These are phyloP conservation scores for Jamesozyma piceae DNA, from an alignment of 805 yeast species.

Conservation along the genomic window DNA sequence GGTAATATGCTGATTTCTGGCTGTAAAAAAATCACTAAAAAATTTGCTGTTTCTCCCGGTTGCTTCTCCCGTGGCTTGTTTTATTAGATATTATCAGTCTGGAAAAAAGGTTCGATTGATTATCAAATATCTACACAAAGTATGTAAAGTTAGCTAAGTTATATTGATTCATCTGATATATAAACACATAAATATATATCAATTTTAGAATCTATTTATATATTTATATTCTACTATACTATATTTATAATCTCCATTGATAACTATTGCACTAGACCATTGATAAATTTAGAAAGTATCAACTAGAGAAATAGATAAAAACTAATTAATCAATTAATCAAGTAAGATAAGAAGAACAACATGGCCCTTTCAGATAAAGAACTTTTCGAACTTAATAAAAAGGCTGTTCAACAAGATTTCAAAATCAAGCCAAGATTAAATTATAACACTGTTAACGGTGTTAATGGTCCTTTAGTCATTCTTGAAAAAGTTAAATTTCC, in stretches of 20 bases:
- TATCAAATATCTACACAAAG: too few relatives aligned
- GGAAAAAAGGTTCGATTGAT: not conserved
- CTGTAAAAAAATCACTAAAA: constrained; percentile 1
- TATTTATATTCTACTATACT: not conserved
- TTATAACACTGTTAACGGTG: constrained; percentile 96
- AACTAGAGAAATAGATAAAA: too few relatives aligned
- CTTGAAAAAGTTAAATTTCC: constrained; percentile 80
- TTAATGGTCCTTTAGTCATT: constrained; percentile 95
- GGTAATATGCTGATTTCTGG: not conserved
- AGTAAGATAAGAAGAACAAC: not conserved
- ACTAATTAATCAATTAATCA: too few relatives aligned
- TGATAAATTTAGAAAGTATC: not conserved
- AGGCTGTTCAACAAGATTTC: constrained; percentile 87
- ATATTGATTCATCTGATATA: not conserved
- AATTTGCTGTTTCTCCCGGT: not conserved
- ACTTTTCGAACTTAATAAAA: constrained; percentile 67
- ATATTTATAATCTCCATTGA: not conserved
- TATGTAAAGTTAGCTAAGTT: not conserved
- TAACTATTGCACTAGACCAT: not conserved
- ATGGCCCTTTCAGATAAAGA: constrained; percentile 33
- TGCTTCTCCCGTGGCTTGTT: not conserved
- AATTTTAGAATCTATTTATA: not conserved
- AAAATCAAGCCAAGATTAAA: constrained; percentile 82
- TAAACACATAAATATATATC: not conserved
- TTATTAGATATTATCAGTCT: not conserved